Evolutionary conservation across 768 basidiomycete genomes (phyloP), one percentile per base, ranked within the genome.

Genomic region (Panus rudis): DNA sequence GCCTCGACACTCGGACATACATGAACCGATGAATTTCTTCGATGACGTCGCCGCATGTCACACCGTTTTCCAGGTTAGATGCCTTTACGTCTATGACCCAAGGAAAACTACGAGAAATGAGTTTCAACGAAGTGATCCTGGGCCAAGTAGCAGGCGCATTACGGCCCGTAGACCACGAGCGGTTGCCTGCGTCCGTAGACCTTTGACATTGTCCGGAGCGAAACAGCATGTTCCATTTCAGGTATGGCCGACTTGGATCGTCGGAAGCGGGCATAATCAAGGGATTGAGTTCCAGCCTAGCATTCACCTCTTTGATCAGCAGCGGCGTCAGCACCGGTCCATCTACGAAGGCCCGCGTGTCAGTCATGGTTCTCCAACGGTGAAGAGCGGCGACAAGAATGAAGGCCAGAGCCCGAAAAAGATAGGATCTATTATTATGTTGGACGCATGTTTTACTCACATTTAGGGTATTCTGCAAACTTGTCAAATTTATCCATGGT

Each of bases 141-240:
- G 81, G 81, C 59, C 75, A 74, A 1, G 81, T 82, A 2, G 81
- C 83, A 14, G 82, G 81, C 17, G 73, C 71, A 12, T 71, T 65
- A 11, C 84, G 75, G 6, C 85, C 84, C 24, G 64, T 67, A 4
- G 74, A 67, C 85, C 85, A 88, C 0, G 84, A 84, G 19, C 76
- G 66, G 30, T 72, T 68, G 2, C 64, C 48, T 3, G 72, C 67
- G 45, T 86, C 85, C n/a, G 65, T 70, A 4, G 79, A 82, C 44
- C 79, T 74, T 51, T 74, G 74, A 42, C 79, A 78, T 46, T 76
- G 69, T 30, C 69, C 73, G 5, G 81, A 72, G 5, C 67, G 64
- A 57, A 78, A 84, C 31, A 83, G 69, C 79, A 88, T 82, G 61
- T 84, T 82, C 83, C 84, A 87, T 6, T 16, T 35, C 6, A 88